Conservation (phyloP, 2,329 filamentous ascomycete species). For the Ceratocystis harringtonii region DNA sequence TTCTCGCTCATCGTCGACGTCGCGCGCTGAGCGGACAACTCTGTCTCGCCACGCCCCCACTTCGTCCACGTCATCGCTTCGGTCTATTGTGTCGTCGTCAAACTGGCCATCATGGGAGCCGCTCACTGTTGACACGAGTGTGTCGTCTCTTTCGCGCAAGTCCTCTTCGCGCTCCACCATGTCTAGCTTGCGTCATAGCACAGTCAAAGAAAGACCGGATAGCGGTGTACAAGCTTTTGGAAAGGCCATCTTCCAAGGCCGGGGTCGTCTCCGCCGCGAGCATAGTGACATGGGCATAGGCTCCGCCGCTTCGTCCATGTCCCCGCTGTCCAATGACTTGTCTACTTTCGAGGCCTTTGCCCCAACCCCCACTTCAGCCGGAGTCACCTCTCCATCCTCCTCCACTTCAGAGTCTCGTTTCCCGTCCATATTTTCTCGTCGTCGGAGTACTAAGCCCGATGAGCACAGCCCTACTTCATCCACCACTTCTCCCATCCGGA, state of each 20-base stretch:
- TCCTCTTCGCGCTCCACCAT: conserved; percentile 41
- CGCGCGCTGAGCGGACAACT: conserved; percentile 8
- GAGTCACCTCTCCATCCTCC: not conserved
- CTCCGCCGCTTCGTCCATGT: conserved; percentile 2
- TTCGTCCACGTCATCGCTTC: conserved; percentile 41
- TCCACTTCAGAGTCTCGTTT: conserved; percentile 20
- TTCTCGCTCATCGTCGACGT: conserved; percentile 16
- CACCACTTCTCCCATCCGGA: conserved; percentile 14
- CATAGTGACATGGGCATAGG: conserved; percentile 24
- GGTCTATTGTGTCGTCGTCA: conserved; percentile 26
- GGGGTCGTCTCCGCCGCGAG: conserved; percentile 35
- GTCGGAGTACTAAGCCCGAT: conserved; percentile 20
- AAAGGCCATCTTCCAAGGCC: conserved; percentile 43
- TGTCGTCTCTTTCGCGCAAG: conserved; percentile 38
- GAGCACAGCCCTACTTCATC: conserved; percentile 17
- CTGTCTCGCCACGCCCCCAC: conserved; percentile 29
- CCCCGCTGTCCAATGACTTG: not conserved
- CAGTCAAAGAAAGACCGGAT: conserved; percentile 35
- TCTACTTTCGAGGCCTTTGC: not conserved
- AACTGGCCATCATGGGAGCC: conserved; percentile 15
- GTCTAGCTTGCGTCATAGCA: conserved; percentile 35
- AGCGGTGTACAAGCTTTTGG: conserved; percentile 42
- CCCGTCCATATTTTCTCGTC: conserved; percentile 37
- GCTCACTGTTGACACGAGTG: conserved; percentile 34
- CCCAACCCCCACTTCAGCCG: not conserved